phyloP scores from a whole-genome alignment of 1,284 basidiomycete species.

The Apiotrichum mycotoxinovorans region DNA sequence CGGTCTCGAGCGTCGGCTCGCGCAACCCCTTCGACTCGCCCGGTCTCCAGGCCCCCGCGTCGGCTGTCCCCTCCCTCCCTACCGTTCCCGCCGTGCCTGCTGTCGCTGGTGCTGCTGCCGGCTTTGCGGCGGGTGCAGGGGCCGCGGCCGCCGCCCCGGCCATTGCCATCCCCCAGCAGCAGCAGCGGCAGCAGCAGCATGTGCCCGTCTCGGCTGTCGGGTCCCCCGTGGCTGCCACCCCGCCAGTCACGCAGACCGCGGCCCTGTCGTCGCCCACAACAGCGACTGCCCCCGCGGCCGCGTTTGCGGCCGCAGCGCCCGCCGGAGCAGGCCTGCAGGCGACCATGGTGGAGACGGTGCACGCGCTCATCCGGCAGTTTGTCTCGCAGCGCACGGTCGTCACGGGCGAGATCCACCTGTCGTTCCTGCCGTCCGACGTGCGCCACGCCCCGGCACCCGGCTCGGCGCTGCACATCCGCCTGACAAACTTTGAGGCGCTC shows the following conservation, averaged over 20 bases:
- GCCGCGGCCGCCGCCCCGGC: too few species aligned
- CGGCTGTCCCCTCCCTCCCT: not conserved
- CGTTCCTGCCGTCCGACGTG: not conserved
- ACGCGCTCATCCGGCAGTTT: conserved; percentile 49
- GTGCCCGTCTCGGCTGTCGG: not conserved
- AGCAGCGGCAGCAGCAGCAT: not conserved
- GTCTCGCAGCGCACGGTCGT: conserved; percentile 10
- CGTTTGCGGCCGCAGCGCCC: not conserved
- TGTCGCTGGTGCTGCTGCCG: conserved; percentile 8
- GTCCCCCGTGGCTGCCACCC: not conserved
- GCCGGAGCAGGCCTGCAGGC: conserved; percentile 46
- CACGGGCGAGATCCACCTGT: conserved; percentile 51
- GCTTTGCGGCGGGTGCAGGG: not conserved
- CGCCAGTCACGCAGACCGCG: not conserved
- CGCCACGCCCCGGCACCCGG: not conserved
- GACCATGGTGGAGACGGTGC: conserved; percentile 53
- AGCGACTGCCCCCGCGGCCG: too few species aligned
- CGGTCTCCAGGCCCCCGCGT: conserved; percentile 3
- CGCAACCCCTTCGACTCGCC: conserved; percentile 48
- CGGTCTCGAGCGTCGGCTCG: conserved; percentile 25
- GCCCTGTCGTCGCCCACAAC: too few species aligned
- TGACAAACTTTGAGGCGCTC: conserved; percentile 52
- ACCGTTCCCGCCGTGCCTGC: not conserved
- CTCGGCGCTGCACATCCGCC: conserved; percentile 45
- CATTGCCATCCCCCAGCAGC: too few species aligned